Conservation (phyloP, 2,329 filamentous ascomycete species). For the Aspergillus ruber region DNA sequence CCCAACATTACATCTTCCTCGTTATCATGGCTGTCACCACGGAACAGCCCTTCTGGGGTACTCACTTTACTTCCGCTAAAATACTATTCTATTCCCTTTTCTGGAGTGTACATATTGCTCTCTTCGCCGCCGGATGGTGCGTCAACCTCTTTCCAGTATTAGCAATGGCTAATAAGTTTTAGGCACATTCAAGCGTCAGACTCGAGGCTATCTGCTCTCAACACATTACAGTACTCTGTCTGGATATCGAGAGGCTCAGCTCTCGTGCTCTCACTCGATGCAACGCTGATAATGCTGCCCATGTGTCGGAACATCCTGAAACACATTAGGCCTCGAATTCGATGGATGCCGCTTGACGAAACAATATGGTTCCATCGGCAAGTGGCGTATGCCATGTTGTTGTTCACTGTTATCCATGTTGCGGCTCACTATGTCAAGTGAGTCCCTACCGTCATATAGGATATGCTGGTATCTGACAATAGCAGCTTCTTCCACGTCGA, state of each 20-base stretch:
- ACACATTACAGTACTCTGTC: conserved; percentile 77
- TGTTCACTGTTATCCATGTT: conserved; percentile 75
- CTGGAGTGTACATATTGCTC: conserved; percentile 67
- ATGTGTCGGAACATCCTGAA: conserved; percentile 90
- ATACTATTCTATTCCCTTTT: conserved; percentile 75
- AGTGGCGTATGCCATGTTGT: conserved; percentile 77
- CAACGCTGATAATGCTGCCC: conserved; percentile 79
- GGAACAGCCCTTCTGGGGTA: conserved; percentile 18
- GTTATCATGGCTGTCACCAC: conserved; percentile 41
- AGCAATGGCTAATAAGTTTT: conserved; percentile 17
- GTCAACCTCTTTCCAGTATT: conserved; percentile 21
- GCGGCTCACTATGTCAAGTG: conserved; percentile 89
- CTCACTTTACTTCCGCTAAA: conserved; percentile 65
- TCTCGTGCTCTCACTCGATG: conserved; percentile 75
- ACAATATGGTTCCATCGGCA: conserved; percentile 96
- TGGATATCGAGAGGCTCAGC: conserved; percentile 95
- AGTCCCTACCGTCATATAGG: conserved; percentile 25
- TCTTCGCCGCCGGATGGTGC: conserved; percentile 85
- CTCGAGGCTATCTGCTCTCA: conserved; percentile 64
- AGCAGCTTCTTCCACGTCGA: conserved; percentile 90
- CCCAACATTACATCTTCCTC: conserved; percentile 1
- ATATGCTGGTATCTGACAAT: conserved; percentile 17
- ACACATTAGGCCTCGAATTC: conserved; percentile 76
- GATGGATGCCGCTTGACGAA: conserved; percentile 89
- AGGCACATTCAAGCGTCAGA: conserved; percentile 76